phyloP scores from a whole-genome alignment of 352 stramenopile genomes.

The Aphanomyces cochlioides region DNA sequence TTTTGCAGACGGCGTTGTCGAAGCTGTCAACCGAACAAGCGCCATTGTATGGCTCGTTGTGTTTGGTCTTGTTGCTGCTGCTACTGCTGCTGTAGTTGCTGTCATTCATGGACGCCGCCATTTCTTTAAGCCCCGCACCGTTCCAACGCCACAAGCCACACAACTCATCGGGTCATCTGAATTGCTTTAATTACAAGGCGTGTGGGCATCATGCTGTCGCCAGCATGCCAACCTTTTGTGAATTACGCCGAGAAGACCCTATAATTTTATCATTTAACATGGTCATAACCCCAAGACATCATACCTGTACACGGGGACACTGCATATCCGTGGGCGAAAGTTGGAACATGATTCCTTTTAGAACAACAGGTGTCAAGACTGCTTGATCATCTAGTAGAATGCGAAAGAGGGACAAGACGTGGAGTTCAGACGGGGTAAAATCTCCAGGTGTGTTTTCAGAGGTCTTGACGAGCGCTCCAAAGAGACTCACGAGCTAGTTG shows the following conservation, averaged over 20 bases:
- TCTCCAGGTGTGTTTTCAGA: conserved; percentile 46
- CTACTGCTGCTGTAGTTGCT: conserved; percentile 45
- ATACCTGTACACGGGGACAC: conserved; percentile 45
- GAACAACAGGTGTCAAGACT: conserved; percentile 58
- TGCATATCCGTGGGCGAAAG: conserved; percentile 44
- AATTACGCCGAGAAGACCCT: conserved; percentile 44
- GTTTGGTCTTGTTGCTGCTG: conserved; percentile 53
- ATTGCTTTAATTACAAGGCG: conserved; percentile 18
- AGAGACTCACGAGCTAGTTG: conserved; percentile 44
- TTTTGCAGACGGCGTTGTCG: not conserved
- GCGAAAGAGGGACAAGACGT: conserved; percentile 62
- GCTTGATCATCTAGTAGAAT: conserved; percentile 66
- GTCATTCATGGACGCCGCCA: conserved; percentile 47
- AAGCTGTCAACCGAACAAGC: conserved; percentile 20
- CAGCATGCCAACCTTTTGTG: conserved; percentile 5
- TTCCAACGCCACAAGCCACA: conserved; percentile 3
- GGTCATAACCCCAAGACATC: not conserved
- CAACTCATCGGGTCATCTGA: conserved; percentile 7
- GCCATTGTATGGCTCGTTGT: conserved; percentile 54
- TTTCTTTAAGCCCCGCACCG: not conserved
- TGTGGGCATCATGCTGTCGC: not conserved
- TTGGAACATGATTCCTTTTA: conserved; percentile 46
- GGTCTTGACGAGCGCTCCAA: conserved; percentile 46
- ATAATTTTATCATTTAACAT: not conserved
- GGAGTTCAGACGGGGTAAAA: conserved; percentile 46